A percentile compares a stretch with the other conserved stretches of the same genome.
phyloP scores from a whole-genome alignment of 2,329 filamentous ascomycete species.

The Coniochaeta prunicola region DNA sequence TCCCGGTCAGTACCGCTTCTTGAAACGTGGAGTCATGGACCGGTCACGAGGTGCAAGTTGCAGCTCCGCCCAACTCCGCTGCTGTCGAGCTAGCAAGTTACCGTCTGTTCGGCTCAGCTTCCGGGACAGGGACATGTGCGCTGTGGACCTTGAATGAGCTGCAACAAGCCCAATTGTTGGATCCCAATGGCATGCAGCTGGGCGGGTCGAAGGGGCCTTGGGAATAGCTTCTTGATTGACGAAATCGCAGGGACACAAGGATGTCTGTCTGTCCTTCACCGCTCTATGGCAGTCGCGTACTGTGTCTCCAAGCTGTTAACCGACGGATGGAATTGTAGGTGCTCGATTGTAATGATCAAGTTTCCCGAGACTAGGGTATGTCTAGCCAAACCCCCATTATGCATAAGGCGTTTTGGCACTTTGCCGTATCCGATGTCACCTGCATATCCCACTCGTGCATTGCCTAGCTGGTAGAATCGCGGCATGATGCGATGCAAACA shows the following conservation, averaged over 20 bases:
- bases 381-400: background rate
- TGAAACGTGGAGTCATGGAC: background rate
- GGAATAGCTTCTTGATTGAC: background rate
- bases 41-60: slow-evolving; percentile 9
- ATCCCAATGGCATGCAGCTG: background rate
- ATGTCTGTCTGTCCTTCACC: background rate
- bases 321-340: too few relatives aligned
- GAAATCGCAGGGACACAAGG: background rate
- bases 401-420: background rate
- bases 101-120: slow-evolving; percentile 12
- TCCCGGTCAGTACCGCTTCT: background rate
- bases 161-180: background rate
- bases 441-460: background rate
- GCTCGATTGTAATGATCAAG: too few relatives aligned
- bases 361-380: background rate
- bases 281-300: background rate
- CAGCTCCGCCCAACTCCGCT: background rate
- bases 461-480: background rate
- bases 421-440: background rate
- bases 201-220: background rate
- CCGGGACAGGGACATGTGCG: slow-evolving; percentile 5
- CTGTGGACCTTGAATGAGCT: background rate
- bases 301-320: too few relatives aligned
- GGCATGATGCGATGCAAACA: background rate
- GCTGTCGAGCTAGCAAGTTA: background rate